A percentile compares a stretch with the other conserved stretches of the same genome.
Evolutionary conservation across 768 basidiomycete genomes (phyloP).

Genomic region (Hypholoma sublateritium): DNA sequence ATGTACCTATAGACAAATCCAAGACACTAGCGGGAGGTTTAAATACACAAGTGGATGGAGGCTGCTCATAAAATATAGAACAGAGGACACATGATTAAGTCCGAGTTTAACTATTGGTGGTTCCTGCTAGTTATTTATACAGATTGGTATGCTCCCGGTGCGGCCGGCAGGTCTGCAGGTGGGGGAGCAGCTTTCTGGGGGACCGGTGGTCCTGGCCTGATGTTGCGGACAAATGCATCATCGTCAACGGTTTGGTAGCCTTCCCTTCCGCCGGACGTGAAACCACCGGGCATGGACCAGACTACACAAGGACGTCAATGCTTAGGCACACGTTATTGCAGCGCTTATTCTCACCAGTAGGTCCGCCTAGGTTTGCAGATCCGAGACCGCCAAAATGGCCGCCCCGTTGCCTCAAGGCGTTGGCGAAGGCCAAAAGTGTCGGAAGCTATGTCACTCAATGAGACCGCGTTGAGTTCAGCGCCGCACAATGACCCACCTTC

Average conservation of each 20-base stretch:
- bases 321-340: background rate
- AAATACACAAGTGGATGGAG: background rate
- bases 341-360: conserved; percentile 45
- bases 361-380: conserved; percentile 46
- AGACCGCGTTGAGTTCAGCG: background rate
- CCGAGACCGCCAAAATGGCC: conserved; percentile 51
- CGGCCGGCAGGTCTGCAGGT: conserved; percentile 21
- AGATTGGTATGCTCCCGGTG: conserved; percentile 44
- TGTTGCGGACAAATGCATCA: conserved; percentile 32
- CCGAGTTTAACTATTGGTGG: background rate
- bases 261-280: conserved; percentile 52
- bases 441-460: conserved; percentile 44
- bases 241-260: conserved; percentile 68
- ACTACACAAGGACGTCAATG: conserved; percentile 37
- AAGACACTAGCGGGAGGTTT: background rate
- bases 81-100: background rate
- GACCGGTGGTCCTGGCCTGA: conserved; percentile 26
- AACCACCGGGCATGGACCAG: conserved; percentile 79
- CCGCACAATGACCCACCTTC: conserved; percentile 41
- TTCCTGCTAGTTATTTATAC: conserved; percentile 23
- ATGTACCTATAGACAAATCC: conserved; percentile 8
- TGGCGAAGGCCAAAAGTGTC: conserved; percentile 50
- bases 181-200: conserved; percentile 21
- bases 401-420: conserved; percentile 58
- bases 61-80: background rate